These are phyloP conservation scores for Herpetomonas tarakana DNA, from an alignment of 208 protist genomes.

Conservation along the genomic window DNA sequence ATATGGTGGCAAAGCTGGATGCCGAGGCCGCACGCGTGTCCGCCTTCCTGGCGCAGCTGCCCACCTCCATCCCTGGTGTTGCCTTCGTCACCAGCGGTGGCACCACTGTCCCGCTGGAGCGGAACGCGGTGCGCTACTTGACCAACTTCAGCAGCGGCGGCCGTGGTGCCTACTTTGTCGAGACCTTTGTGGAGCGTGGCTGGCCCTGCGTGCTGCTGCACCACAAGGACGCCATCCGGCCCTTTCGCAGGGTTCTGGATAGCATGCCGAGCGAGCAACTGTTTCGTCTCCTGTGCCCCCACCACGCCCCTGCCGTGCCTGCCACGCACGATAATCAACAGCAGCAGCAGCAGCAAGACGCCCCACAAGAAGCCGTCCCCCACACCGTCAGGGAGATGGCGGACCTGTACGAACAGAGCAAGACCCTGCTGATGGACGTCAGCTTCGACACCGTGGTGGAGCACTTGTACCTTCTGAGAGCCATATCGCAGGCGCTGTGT, in stretches of 20 bases:
- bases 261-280: slow-evolving; percentile 41
- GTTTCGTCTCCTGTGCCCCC: slow-evolving; percentile 21
- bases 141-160: slow-evolving; percentile 85
- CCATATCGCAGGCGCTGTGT: slow-evolving; percentile 39
- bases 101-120: slow-evolving; percentile 74
- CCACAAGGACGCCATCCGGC: slow-evolving; percentile 41
- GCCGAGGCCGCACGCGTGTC: slow-evolving; percentile 19
- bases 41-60: slow-evolving; percentile 28
- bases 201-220: slow-evolving; percentile 78
- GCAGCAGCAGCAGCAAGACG: background rate
- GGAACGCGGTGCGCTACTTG: slow-evolving; percentile 81
- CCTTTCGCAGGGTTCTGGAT: slow-evolving; percentile 59
- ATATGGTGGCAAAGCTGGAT: slow-evolving; percentile 20
- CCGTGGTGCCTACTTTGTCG: slow-evolving; percentile 67
- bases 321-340: background rate
- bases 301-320: background rate
- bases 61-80: slow-evolving; percentile 38
- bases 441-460: slow-evolving; percentile 76
- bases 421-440: slow-evolving; percentile 39
- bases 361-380: background rate
- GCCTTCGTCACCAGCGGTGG: slow-evolving; percentile 80
- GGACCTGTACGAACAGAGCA: slow-evolving; percentile 29
- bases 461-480: slow-evolving; percentile 69
- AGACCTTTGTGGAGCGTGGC: slow-evolving; percentile 47
- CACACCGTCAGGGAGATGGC: slow-evolving; percentile 15